Conservation (phyloP, 2,329 filamentous ascomycete genomes). For the Aquanectria penicillioides region DNA sequence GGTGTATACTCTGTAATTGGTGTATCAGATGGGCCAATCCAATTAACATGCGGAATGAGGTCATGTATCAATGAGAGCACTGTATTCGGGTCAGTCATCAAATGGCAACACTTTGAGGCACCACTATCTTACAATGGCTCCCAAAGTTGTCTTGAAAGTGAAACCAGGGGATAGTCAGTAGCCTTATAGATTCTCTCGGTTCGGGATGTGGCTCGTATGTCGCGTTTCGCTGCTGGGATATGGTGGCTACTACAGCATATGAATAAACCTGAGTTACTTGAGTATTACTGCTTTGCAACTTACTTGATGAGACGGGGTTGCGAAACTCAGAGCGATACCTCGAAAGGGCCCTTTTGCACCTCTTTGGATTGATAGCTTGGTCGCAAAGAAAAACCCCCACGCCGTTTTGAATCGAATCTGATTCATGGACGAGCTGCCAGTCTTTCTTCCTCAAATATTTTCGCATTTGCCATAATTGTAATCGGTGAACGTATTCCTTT, state of each 20-base stretch:
- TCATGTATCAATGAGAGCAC: neutral
- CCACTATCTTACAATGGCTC: neutral
- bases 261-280: neutral
- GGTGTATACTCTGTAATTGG: neutral
- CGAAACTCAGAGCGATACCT: neutral
- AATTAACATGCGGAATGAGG: neutral
- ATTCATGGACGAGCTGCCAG: neutral
- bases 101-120: too few species aligned
- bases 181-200: neutral
- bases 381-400: neutral
- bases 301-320: neutral
- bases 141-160: neutral
- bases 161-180: neutral
- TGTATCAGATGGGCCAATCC: neutral
- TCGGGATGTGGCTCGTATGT: neutral
- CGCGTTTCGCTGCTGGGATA: neutral
- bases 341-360: neutral
- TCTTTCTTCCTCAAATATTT: neutral
- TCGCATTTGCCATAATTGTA: neutral
- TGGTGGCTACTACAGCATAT: neutral
- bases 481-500: slow-evolving; percentile 4
- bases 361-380: neutral
- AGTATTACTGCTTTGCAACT: rapidly evolving
- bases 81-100: neutral
- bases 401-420: neutral